Conservation (phyloP, 2,329 filamentous ascomycete genomes). For the Penicillium digitatum region DNA sequence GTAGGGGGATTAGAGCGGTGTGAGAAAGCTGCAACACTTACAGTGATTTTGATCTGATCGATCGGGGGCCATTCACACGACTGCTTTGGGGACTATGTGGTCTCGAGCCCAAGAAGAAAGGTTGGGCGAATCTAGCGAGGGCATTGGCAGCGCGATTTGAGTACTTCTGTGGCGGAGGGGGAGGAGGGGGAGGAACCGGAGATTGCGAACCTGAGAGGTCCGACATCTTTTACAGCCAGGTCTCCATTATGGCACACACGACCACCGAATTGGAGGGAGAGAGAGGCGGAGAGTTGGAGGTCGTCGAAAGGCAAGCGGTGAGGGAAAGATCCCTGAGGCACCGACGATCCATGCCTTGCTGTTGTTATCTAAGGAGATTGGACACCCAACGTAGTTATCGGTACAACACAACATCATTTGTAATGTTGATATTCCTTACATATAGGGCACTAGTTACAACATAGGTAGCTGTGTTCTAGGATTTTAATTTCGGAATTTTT, state of each 20-base stretch:
- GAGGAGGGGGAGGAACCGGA: slow-evolving; percentile 35
- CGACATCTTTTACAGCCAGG: slow-evolving; percentile 24
- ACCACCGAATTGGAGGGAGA: slow-evolving; percentile 21
- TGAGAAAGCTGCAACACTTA: slow-evolving; percentile 28
- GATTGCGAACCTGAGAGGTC: slow-evolving; percentile 29
- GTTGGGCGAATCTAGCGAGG: slow-evolving; percentile 52
- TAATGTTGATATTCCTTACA: neutral
- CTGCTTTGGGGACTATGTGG: slow-evolving; percentile 50
- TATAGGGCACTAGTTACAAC: neutral
- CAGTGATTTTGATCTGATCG: slow-evolving; percentile 40
- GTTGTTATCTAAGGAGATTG: neutral
- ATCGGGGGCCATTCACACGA: slow-evolving; percentile 28
- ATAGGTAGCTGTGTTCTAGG: neutral
- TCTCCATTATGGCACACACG: slow-evolving; percentile 28
- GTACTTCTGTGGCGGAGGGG: slow-evolving; percentile 38
- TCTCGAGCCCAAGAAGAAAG: slow-evolving; percentile 52
- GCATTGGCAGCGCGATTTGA: slow-evolving; percentile 46
- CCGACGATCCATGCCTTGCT: neutral
- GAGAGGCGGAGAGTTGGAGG: slow-evolving; percentile 4
- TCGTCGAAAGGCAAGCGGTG: slow-evolving; percentile 5
- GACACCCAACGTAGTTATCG: neutral
- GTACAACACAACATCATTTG: neutral
- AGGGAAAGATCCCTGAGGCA: slow-evolving; percentile 7
- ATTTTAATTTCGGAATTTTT: neutral
- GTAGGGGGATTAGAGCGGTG: slow-evolving; percentile 14